Evolutionary conservation across 202 grass and related monocot species (phyloP).

Genomic region (Dendrocalamus latiflorus): DNA sequence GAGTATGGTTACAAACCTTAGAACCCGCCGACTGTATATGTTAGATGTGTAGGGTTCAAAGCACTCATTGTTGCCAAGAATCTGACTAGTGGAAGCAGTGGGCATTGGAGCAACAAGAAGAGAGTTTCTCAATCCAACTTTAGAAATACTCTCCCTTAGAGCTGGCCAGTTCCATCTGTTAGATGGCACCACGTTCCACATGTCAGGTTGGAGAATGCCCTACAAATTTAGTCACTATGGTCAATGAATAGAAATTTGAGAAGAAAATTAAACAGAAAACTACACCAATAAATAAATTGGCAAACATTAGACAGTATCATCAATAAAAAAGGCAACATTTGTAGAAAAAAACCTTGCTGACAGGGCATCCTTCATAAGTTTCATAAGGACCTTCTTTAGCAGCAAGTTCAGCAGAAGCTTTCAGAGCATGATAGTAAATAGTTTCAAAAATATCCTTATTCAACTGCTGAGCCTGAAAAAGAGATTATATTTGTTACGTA

Average conservation of each 20-base stretch:
- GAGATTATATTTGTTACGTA: constrained; percentile 13
- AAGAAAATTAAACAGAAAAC: not conserved
- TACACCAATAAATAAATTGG: not conserved
- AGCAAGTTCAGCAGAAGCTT: constrained; percentile 82
- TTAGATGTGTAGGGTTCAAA: constrained; percentile 99
- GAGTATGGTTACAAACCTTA: constrained; percentile 52
- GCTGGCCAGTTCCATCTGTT: constrained; percentile 75
- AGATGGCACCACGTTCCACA: constrained; percentile 80
- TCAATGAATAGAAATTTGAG: not conserved
- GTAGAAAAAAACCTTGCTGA: constrained; percentile 68
- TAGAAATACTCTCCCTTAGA: constrained; percentile 68
- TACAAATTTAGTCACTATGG: constrained; percentile 12
- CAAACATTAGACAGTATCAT: not conserved
- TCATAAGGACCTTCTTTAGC: constrained; percentile 86
- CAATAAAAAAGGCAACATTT: not conserved
- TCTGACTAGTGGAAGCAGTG: constrained; percentile 97
- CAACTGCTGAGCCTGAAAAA: constrained; percentile 78
- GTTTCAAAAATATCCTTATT: constrained; percentile 97
- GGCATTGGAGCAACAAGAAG: constrained; percentile 98
- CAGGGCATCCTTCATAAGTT: constrained; percentile 85
- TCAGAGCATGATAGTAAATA: constrained; percentile 79
- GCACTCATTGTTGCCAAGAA: constrained; percentile 98
- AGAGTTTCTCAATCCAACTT: constrained; percentile 83
- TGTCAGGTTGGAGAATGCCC: constrained; percentile 92
- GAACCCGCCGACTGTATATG: constrained; percentile 84